phyloP scores from a whole-genome alignment of 495 filamentous ascomycete genomes.

The Penicillium angulare region DNA sequence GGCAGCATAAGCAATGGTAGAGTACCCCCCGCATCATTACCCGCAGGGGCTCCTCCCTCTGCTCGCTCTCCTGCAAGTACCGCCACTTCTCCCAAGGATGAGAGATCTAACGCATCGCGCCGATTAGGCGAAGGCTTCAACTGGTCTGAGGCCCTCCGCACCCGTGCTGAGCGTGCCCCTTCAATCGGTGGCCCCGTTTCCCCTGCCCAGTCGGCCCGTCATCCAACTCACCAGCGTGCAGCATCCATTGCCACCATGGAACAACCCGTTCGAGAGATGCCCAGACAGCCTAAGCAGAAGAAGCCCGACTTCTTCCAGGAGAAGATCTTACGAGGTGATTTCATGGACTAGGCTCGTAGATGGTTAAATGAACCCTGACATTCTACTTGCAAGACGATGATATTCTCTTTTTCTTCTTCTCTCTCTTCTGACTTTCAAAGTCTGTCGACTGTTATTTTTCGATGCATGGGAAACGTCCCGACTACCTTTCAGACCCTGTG shows the following conservation, averaged over 20 bases:
- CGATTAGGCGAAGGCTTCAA: conserved; percentile 88
- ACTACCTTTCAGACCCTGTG: conserved; percentile 4
- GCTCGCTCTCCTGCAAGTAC: conserved; percentile 41
- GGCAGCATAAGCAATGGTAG: conserved; percentile 49
- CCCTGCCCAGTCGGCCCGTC: conserved; percentile 23
- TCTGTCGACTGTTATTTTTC: too few relatives aligned
- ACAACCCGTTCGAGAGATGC: conserved; percentile 65
- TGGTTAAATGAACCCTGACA: too few relatives aligned
- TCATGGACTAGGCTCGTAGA: conserved; percentile 88
- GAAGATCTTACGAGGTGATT: conserved; percentile 93
- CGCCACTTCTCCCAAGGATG: conserved; percentile 36
- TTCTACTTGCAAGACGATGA: neutral
- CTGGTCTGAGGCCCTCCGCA: conserved; percentile 91
- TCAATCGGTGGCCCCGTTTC: conserved; percentile 51
- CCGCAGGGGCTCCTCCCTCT: conserved; percentile 21
- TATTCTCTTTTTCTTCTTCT: neutral
- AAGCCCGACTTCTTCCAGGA: conserved; percentile 93
- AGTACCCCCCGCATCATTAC: conserved; percentile 33
- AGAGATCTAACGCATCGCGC: conserved; percentile 46
- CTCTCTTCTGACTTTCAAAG: too few relatives aligned
- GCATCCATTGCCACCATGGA: conserved; percentile 70
- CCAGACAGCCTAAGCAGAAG: conserved; percentile 60
- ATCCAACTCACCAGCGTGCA: conserved; percentile 44
- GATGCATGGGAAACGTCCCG: too few relatives aligned
- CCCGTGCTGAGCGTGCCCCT: conserved; percentile 80